Conservation (phyloP, 2,329 filamentous ascomycete genomes). For the Trichoderma sp. region DNA sequence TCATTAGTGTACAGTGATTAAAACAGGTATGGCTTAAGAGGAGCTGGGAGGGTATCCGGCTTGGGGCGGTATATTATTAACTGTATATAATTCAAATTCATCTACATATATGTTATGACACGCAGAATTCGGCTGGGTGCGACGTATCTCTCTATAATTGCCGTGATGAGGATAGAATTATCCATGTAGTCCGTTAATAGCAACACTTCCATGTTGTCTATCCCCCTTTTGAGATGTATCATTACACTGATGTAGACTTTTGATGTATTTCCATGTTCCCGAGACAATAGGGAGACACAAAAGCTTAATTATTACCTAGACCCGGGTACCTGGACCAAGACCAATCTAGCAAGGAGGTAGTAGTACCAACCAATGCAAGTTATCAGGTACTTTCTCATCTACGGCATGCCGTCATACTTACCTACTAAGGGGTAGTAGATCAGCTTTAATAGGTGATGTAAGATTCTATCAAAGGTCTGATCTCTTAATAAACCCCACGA, state of each 20-base stretch:
- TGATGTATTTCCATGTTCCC: background rate
- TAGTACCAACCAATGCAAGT: background rate
- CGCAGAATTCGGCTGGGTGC: background rate
- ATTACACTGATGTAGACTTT: background rate
- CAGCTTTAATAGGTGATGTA: background rate
- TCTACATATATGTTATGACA: background rate
- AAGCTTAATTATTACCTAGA: background rate
- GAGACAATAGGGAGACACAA: background rate
- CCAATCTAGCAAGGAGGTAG: background rate
- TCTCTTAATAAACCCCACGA: background rate
- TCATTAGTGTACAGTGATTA: background rate
- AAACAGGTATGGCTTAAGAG: conserved; percentile 7
- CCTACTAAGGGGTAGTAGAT: too few relatives aligned
- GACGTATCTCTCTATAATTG: background rate
- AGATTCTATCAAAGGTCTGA: background rate
- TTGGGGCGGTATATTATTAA: background rate
- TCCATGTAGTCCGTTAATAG: background rate
- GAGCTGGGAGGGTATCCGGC: background rate
- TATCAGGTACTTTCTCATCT: background rate
- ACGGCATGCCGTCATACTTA: background rate
- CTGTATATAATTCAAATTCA: conserved; percentile 9
- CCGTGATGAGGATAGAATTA: background rate
- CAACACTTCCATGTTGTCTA: background rate
- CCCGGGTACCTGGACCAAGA: background rate
- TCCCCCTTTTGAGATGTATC: background rate